phyloP scores from a whole-genome alignment of 495 filamentous ascomycete genomes.

The Aspergillus cavernicola region DNA sequence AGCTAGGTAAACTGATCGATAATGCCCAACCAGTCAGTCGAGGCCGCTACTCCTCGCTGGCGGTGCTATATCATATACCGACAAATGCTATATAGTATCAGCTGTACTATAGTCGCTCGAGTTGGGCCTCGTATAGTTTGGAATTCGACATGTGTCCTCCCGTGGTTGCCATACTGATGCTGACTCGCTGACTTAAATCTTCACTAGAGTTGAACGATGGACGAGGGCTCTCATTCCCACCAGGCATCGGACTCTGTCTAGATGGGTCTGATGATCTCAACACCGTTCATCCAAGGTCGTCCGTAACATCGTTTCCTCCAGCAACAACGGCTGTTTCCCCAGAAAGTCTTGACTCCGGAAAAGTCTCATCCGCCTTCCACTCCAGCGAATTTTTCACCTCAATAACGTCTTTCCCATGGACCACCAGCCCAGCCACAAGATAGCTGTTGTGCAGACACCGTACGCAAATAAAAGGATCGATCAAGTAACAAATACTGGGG shows the following conservation, averaged over 20 bases:
- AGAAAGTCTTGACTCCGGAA: conserved; percentile 12
- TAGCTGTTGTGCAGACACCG: neutral
- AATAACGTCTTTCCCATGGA: conserved; percentile 12
- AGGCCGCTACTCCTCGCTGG: conserved; percentile 50
- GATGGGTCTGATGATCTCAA: conserved; percentile 7
- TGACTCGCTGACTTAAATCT: conserved; percentile 16
- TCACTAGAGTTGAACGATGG: conserved; percentile 12
- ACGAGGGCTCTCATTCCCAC: conserved; percentile 3
- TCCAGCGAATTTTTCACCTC: conserved; percentile 7
- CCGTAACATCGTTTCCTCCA: conserved; percentile 11
- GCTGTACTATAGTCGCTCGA: conserved; percentile 50
- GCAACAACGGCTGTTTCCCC: conserved; percentile 11
- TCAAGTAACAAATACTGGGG: neutral
- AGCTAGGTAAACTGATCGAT: conserved; percentile 46
- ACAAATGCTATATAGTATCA: conserved; percentile 64
- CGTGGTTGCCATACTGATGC: conserved; percentile 16
- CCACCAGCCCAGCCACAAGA: conserved; percentile 10
- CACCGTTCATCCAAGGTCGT: conserved; percentile 9
- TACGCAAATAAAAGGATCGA: neutral
- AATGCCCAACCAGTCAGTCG: conserved; percentile 34
- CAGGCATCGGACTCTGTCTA: conserved; percentile 4
- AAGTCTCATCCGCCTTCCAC: conserved; percentile 7
- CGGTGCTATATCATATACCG: conserved; percentile 64
- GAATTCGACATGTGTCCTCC: conserved; percentile 20
- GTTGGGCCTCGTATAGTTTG: conserved; percentile 27